Conservation (phyloP, 2,329 filamentous ascomycete species). For the Phialophora macrospora region DNA sequence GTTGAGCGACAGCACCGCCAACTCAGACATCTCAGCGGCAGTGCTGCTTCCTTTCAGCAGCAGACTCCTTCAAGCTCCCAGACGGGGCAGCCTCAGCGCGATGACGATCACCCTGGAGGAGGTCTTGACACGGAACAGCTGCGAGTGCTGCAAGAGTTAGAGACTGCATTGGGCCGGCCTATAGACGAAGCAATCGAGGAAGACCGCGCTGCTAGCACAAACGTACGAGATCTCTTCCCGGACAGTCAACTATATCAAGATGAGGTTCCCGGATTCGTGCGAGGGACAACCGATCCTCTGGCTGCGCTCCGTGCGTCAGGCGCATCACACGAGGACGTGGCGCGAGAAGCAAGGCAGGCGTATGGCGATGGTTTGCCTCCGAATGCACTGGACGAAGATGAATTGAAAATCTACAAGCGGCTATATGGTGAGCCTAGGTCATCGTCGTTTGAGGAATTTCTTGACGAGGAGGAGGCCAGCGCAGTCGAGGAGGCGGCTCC, state of each 20-base stretch:
- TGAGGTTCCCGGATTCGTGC: constrained; percentile 6
- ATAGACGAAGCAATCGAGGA: constrained; percentile 35
- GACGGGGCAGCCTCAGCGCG: not conserved
- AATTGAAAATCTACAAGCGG: constrained; percentile 76
- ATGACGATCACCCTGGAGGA: constrained; percentile 3
- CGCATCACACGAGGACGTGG: constrained; percentile 63
- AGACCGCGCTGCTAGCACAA: constrained; percentile 17
- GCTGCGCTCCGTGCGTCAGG: constrained; percentile 28
- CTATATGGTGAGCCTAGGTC: constrained; percentile 74
- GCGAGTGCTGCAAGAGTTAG: constrained; percentile 29
- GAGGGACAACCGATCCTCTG: constrained; percentile 20
- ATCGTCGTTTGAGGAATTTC: constrained; percentile 41
- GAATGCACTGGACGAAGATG: constrained; percentile 69
- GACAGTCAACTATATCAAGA: not conserved
- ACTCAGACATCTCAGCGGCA: constrained; percentile 18
- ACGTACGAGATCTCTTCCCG: constrained; percentile 2
- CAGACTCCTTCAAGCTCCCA: not conserved
- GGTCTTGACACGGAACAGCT: constrained; percentile 22
- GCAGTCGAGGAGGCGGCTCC: constrained; percentile 44
- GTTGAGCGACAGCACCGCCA: constrained; percentile 16
- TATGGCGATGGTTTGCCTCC: constrained; percentile 79
- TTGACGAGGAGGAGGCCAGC: constrained; percentile 41
- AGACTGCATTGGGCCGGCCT: constrained; percentile 30
- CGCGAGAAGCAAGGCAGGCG: constrained; percentile 71
- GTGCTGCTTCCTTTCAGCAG: constrained; percentile 9